Evolutionary conservation across 1,139 yeast species (phyloP).

Genomic region (Pichia sp.): DNA sequence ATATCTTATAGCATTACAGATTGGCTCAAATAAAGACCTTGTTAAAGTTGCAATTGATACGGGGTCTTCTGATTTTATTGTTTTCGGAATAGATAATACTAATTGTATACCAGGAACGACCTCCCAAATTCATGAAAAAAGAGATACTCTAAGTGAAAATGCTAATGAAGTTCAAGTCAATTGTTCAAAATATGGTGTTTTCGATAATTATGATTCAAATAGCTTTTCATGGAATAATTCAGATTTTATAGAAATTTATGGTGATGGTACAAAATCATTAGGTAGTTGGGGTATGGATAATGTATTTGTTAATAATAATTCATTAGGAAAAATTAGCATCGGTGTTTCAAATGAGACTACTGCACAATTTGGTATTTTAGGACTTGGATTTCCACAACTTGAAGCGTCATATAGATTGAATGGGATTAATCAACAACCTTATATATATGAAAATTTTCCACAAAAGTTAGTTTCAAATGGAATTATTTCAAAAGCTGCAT

Average conservation of each 20-base stretch:
- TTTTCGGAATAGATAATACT: slow-evolving; percentile 29
- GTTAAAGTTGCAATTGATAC: slow-evolving; percentile 56
- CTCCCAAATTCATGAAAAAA: background rate
- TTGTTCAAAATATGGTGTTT: slow-evolving; percentile 44
- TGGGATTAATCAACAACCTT: slow-evolving; percentile 19
- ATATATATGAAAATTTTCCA: slow-evolving; percentile 50
- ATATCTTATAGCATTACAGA: slow-evolving; percentile 34
- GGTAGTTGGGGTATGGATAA: slow-evolving; percentile 65
- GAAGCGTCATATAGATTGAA: slow-evolving; percentile 33
- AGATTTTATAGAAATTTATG: slow-evolving; percentile 48
- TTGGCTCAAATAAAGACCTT: slow-evolving; percentile 52
- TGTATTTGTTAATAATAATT: slow-evolving; percentile 37
- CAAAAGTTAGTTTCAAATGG: slow-evolving; percentile 48
- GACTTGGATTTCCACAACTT: slow-evolving; percentile 50
- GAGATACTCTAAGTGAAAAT: background rate
- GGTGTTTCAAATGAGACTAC: slow-evolving; percentile 53
- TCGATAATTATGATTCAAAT: slow-evolving; percentile 40
- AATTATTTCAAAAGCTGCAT: slow-evolving; percentile 41
- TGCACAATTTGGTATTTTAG: slow-evolving; percentile 52
- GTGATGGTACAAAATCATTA: slow-evolving; percentile 51
- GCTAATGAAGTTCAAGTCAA: slow-evolving; percentile 13
- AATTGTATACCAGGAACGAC: slow-evolving; percentile 20
- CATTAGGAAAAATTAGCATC: slow-evolving; percentile 41
- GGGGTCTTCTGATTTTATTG: slow-evolving; percentile 68
- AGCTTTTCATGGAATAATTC: slow-evolving; percentile 43